These are phyloP conservation scores for Cladosporium cucumerinum DNA, from an alignment of 2,329 filamentous ascomycete genomes.

Conservation along the genomic window DNA sequence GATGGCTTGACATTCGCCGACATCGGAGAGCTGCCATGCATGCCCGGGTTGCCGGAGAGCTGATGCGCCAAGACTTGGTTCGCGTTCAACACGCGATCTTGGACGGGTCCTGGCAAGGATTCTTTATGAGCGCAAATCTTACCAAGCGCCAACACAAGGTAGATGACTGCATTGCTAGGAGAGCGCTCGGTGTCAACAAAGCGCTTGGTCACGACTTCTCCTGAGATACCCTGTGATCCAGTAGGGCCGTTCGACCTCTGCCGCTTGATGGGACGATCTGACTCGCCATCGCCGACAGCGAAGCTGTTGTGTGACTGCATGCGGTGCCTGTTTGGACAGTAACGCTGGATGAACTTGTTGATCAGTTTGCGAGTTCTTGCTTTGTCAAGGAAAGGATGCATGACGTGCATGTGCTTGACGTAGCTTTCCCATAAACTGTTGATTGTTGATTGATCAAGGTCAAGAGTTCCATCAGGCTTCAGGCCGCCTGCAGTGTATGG, in stretches of 20 bases:
- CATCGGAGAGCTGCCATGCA: constrained; percentile 29
- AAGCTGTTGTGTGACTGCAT: constrained; percentile 25
- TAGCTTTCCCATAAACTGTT: constrained; percentile 54
- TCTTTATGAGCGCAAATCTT: constrained; percentile 65
- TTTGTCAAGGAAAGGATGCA: constrained; percentile 63
- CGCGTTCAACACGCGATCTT: constrained; percentile 41
- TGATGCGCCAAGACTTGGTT: constrained; percentile 37
- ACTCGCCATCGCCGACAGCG: constrained; percentile 24
- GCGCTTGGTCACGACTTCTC: constrained; percentile 11
- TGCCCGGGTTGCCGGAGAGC: constrained; percentile 23
- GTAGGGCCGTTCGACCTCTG: constrained; percentile 32
- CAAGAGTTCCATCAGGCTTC: constrained; percentile 51
- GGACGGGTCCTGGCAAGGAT: constrained; percentile 55
- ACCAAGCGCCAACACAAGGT: constrained; percentile 80
- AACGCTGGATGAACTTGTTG: constrained; percentile 48
- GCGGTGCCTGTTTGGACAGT: constrained; percentile 37
- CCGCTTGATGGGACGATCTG: constrained; percentile 29
- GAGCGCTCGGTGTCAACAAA: constrained; percentile 52
- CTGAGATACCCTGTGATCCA: constrained; percentile 10
- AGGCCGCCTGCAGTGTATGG: constrained; percentile 47
- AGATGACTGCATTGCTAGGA: constrained; percentile 74
- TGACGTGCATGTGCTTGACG: constrained; percentile 57
- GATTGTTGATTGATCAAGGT: constrained; percentile 52
- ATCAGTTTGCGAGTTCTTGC: constrained; percentile 52
- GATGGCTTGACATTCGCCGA: constrained; percentile 35